Base-by-base conservation (phyloP, 768 basidiomycete genomes). In the Mycena kentingensis region DNA sequence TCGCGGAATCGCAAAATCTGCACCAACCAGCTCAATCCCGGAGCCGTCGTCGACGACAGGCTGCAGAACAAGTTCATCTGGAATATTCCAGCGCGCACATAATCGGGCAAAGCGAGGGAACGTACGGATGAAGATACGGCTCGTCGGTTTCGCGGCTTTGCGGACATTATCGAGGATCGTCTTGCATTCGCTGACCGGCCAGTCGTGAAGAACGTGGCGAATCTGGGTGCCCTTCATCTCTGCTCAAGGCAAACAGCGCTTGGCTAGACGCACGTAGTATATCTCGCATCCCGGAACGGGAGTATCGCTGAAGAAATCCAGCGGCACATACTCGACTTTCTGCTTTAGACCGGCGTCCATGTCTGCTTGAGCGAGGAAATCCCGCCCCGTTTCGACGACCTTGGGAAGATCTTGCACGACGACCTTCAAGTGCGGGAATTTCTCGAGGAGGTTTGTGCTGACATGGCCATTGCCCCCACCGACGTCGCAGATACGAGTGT, bases 21-120 rank as follows among this genome's bases (percentile, higher is more conserved):
- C 19, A 16, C n/a, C 36, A 31, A 38, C 48, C 38, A 49, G 51
- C 15, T 58, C 37, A 31, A 44, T 42, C 18, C 31, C 4, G 28
- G 25, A 37, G 1, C 41, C 25, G 7, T 48, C 41, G 15, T 63
- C 52, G 18, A 61, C 58, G 2, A 63, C 63, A 37, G 66, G 61
- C 49, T 70, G 71, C 6, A 75, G 58, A 26, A 74, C 64, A 53
- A 66, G 69, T 49, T 76, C 74, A 49, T 75, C 73, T 76, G 48
- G 10, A 10, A 16, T 1, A 51, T 21, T 16, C 12, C 2, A 32
- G 21, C 10, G 21, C 11, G 22, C 19, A 4, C n/a, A 15, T 2
- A 5, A 3, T 31, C n/a, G 46, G 15, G 32, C 19, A 16, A 25
- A 43, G 32, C 16, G 12, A n/a, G n/a, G n/a, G 26, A 38, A 42